Percentiles rank a stretch among this genome's conserved stretches.
phyloP scores from a whole-genome alignment of 768 basidiomycete genomes.

The Mycena epipterygia region DNA sequence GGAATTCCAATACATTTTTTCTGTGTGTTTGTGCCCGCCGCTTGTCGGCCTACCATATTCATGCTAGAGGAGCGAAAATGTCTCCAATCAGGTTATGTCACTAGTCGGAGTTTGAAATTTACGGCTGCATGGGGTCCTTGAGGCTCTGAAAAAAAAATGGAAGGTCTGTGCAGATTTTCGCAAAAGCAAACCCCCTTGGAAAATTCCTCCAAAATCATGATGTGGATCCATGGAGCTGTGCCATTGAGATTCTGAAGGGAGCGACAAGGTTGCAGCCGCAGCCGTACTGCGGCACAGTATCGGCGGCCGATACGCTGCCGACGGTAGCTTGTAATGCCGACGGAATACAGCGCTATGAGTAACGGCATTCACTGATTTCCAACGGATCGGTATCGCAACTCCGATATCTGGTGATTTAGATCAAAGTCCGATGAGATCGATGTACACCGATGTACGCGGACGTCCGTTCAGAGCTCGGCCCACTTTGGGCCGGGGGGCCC shows the following conservation, averaged over 20 bases:
- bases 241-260: constrained; percentile 15
- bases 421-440: constrained; percentile 11
- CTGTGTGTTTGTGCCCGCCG: too few species aligned
- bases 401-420: constrained; percentile 3
- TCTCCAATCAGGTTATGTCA: too few species aligned
- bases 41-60: too few species aligned
- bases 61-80: too few species aligned
- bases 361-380: constrained; percentile 9
- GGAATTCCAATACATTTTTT: too few species aligned
- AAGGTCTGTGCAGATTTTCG: too few species aligned
- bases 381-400: constrained; percentile 14
- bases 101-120: too few species aligned
- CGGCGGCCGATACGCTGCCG: constrained; percentile 14
- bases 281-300: constrained; percentile 12
- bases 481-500: neutral
- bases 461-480: constrained; percentile 11
- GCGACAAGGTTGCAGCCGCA: constrained; percentile 12
- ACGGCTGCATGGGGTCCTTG: too few species aligned
- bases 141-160: too few species aligned
- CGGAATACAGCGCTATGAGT: constrained; percentile 12
- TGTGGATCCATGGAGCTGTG: constrained; percentile 17
- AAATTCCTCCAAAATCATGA: constrained; percentile 14
- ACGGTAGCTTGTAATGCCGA: constrained; percentile 13
- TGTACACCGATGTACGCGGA: constrained; percentile 20
- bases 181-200: neutral